These are phyloP conservation scores for Coemansia sp. DNA, from an alignment of 192 early-diverging fungal species.

Conservation along the genomic window DNA sequence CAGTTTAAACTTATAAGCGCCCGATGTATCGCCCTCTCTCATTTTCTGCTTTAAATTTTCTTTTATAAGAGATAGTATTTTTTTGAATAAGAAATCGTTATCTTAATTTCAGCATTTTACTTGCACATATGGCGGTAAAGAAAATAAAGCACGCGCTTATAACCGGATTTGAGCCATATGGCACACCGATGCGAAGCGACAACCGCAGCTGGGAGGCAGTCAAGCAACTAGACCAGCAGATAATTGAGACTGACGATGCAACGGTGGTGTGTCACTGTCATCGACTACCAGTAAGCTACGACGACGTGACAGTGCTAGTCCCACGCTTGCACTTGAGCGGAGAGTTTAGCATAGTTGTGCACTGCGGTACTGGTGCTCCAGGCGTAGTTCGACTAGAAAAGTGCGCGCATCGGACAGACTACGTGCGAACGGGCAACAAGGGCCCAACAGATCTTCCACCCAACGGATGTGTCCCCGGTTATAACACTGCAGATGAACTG, in stretches of 20 bases:
- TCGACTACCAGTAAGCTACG: slow-evolving; percentile 62
- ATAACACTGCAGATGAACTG: slow-evolving; percentile 24
- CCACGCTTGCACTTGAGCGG: slow-evolving; percentile 43
- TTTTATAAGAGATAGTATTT: too few relatives aligned
- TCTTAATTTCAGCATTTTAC: too few relatives aligned
- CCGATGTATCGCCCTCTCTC: too few relatives aligned
- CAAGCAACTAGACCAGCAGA: slow-evolving; percentile 23
- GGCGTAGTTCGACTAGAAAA: slow-evolving; percentile 52
- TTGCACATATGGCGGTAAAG: slow-evolving; percentile 6
- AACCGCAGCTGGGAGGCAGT: slow-evolving; percentile 56
- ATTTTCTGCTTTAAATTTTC: too few relatives aligned
- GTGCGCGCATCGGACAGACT: slow-evolving; percentile 55
- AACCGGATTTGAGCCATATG: slow-evolving; percentile 57
- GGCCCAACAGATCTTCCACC: slow-evolving; percentile 34
- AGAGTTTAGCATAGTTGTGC: slow-evolving; percentile 54
- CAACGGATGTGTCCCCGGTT: slow-evolving; percentile 34
- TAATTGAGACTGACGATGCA: slow-evolving; percentile 3
- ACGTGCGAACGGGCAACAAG: slow-evolving; percentile 52
- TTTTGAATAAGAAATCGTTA: too few relatives aligned
- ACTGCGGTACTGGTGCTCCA: slow-evolving; percentile 55
- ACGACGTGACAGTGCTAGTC: slow-evolving; percentile 43
- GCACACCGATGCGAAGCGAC: slow-evolving; percentile 30
- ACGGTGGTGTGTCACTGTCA: slow-evolving; percentile 36
- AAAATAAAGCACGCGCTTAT: slow-evolving; percentile 30
- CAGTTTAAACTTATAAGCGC: too few relatives aligned